phyloP scores from a whole-genome alignment of 148 eudicot species.

The Rhododendron simsii region DNA sequence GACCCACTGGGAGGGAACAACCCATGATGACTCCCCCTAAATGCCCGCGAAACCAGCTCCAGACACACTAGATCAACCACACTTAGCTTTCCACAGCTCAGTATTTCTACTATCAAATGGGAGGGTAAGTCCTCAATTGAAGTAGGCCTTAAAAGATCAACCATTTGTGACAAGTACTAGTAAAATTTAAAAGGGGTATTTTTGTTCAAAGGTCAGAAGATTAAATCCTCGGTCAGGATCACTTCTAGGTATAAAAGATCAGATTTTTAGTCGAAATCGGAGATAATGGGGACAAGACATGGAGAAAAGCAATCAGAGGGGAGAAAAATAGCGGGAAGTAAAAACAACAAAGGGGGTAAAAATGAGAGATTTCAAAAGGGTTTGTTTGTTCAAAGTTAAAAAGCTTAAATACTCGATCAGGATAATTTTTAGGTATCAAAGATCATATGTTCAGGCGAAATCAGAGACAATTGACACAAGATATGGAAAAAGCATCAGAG shows the following conservation, averaged over 20 bases:
- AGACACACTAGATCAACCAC: slow-evolving; percentile 66
- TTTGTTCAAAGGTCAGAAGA: neutral
- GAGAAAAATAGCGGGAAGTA: no score
- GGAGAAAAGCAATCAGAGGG: no score
- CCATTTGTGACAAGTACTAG: slow-evolving; percentile 32
- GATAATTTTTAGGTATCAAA: neutral
- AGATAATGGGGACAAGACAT: neutral
- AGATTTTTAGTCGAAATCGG: neutral
- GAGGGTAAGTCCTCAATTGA: slow-evolving; percentile 65
- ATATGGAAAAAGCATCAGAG: slow-evolving; percentile 36
- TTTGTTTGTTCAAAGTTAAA: neutral
- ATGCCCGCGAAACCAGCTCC: slow-evolving; percentile 55
- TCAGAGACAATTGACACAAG: slow-evolving; percentile 42
- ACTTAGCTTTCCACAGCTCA: slow-evolving; percentile 65
- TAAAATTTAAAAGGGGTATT: neutral
- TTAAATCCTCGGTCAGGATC: neutral
- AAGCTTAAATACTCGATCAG: neutral
- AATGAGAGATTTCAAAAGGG: neutral
- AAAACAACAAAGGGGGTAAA: neutral
- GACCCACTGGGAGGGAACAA: slow-evolving; percentile 50
- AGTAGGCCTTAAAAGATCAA: slow-evolving; percentile 31
- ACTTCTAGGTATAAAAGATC: neutral
- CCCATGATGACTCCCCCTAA: slow-evolving; percentile 51
- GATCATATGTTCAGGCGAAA: slow-evolving; percentile 61
- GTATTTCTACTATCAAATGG: slow-evolving; percentile 71